These are phyloP conservation scores for Leccinum subgranulosum DNA, from an alignment of 768 basidiomycete genomes.

Conservation along the genomic window DNA sequence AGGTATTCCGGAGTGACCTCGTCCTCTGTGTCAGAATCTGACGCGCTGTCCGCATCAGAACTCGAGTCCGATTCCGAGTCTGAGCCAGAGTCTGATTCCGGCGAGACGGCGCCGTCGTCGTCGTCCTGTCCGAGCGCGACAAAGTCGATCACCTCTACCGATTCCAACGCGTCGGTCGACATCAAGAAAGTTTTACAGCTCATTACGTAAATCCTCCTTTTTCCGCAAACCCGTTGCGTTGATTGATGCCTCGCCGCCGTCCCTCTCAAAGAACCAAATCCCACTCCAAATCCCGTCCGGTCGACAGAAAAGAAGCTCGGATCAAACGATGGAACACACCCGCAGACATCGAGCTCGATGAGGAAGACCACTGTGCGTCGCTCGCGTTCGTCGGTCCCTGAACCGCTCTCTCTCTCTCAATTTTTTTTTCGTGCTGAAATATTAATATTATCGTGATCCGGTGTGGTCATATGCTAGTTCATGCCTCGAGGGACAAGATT, in stretches of 20 bases:
- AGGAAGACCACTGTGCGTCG: constrained; percentile 73
- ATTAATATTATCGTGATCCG: background rate
- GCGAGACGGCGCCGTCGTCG: background rate
- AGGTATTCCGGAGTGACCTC: constrained; percentile 59
- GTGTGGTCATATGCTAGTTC: constrained; percentile 45
- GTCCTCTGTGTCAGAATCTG: constrained; percentile 36
- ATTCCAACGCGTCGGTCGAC: background rate
- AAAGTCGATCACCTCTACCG: background rate
- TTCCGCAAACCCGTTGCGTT: too few species aligned
- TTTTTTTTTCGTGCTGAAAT: constrained; percentile 1
- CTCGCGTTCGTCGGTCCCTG: background rate
- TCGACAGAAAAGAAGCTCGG: constrained; percentile 49
- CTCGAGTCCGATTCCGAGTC: constrained; percentile 31
- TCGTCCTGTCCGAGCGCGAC: constrained; percentile 2
- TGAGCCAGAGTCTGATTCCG: constrained; percentile 5
- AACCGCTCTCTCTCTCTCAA: background rate
- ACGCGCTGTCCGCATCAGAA: constrained; percentile 31
- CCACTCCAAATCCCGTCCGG: constrained; percentile 40
- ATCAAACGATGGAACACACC: constrained; percentile 65
- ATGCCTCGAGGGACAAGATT: constrained; percentile 71
- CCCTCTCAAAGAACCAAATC: constrained; percentile 34
- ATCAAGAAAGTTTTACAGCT: background rate
- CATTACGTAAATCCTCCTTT: constrained; percentile 15
- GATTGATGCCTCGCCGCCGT: constrained; percentile 50
- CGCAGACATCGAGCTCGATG: constrained; percentile 71